phyloP scores from a whole-genome alignment of 208 protist genomes.

The Acanthamoeba lenticulata region DNA sequence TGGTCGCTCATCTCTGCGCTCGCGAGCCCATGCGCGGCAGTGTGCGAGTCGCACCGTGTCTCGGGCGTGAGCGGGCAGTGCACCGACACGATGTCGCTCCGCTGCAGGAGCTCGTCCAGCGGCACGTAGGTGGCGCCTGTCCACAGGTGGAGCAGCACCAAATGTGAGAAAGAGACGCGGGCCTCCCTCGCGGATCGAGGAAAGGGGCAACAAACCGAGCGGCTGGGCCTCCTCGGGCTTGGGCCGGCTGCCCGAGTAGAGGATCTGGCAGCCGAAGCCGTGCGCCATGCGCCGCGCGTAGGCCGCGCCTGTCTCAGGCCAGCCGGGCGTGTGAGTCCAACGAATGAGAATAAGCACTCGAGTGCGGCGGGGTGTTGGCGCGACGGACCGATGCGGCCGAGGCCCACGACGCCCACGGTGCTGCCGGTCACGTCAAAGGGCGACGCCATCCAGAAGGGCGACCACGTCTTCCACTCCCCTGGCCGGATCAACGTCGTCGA shows the following conservation, averaged over 20 bases:
- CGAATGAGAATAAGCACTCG: neutral
- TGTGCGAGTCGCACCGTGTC: neutral
- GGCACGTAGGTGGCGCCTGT: neutral
- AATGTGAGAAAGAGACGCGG: neutral
- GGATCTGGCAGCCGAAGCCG: constrained; percentile 16
- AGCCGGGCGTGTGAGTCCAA: neutral
- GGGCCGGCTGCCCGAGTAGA: neutral
- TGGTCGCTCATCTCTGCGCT: too few species aligned
- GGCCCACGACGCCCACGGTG: constrained; percentile 55
- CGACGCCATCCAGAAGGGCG: constrained; percentile 41
- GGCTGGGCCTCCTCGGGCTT: neutral
- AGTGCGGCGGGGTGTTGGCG: too few species aligned
- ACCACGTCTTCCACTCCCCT: constrained; percentile 55
- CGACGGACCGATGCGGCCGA: constrained; percentile 52
- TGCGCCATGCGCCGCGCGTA: constrained; percentile 11
- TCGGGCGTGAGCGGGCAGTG: constrained; percentile 70
- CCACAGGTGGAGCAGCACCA: too few species aligned
- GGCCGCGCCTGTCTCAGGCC: neutral
- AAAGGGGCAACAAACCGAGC: too few species aligned
- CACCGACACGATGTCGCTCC: constrained; percentile 66
- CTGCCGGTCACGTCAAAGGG: constrained; percentile 35
- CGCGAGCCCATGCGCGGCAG: too few species aligned
- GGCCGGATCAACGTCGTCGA: too few species aligned
- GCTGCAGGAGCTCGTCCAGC: constrained; percentile 64
- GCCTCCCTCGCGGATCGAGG: too few species aligned